These are phyloP conservation scores for Akanthomyces muscarius DNA, from an alignment of 2,329 filamentous ascomycete genomes.

Conservation along the genomic window DNA sequence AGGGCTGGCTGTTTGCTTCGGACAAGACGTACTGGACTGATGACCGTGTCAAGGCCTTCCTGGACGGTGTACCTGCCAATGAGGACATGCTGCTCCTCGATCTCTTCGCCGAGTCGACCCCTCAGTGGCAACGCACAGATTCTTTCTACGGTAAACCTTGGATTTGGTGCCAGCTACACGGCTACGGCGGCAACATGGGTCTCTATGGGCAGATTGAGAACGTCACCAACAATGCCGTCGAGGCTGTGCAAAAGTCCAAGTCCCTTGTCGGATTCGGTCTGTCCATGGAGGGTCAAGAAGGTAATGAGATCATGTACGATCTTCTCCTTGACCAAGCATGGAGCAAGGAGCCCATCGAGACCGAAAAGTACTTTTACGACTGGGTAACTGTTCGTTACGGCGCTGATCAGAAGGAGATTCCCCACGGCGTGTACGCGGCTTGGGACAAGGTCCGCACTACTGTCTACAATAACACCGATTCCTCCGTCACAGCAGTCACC, in stretches of 20 bases:
- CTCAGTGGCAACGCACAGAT: constrained; percentile 45
- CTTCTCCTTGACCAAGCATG: constrained; percentile 47
- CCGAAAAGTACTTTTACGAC: constrained; percentile 38
- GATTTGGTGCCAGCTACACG: constrained; percentile 48
- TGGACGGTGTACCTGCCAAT: constrained; percentile 39
- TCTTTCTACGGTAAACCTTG: constrained; percentile 47
- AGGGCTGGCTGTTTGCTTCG: constrained; percentile 45
- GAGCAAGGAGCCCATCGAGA: constrained; percentile 38
- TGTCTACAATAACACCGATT: constrained; percentile 15
- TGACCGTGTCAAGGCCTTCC: constrained; percentile 41
- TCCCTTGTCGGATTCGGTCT: constrained; percentile 43
- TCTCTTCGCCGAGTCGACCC: constrained; percentile 43
- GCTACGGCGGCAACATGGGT: constrained; percentile 43
- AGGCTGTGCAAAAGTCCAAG: constrained; percentile 35
- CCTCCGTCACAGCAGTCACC: constrained; percentile 31
- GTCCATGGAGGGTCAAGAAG: constrained; percentile 45
- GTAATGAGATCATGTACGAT: constrained; percentile 47
- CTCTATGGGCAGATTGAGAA: constrained; percentile 46
- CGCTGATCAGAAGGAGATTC: constrained; percentile 4
- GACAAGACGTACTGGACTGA: constrained; percentile 39
- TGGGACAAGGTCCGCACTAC: constrained; percentile 17
- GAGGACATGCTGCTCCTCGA: constrained; percentile 46
- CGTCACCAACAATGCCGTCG: constrained; percentile 40
- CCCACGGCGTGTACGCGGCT: constrained; percentile 9
- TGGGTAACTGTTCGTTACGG: constrained; percentile 41